A percentile compares a stretch with the other conserved stretches of the same genome.
Evolutionary conservation across 1,284 basidiomycete genomes (phyloP).

Genomic region (Leccinum ponderosum): DNA sequence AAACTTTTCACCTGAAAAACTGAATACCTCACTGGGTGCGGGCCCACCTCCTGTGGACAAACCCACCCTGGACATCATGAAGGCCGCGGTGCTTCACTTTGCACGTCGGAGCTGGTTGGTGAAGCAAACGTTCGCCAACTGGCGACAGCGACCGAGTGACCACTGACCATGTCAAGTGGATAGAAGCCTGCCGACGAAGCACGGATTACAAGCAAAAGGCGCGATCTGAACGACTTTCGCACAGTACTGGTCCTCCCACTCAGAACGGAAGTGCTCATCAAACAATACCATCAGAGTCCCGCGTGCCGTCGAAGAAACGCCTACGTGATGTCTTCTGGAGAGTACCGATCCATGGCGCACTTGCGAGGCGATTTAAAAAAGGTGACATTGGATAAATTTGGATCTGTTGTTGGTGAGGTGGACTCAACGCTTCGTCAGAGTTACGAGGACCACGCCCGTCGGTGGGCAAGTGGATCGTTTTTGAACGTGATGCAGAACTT

Average conservation of each 20-base stretch:
- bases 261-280: conserved; percentile 3
- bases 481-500: conserved; percentile 46
- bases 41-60: conserved; percentile 11
- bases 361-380: conserved; percentile 63
- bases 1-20: neutral
- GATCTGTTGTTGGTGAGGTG: neutral
- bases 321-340: conserved; percentile 46
- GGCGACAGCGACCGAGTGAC: conserved; percentile 42
- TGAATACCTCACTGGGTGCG: conserved; percentile 1
- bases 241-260: conserved; percentile 17
- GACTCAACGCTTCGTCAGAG: conserved; percentile 47
- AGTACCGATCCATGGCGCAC: conserved; percentile 55
- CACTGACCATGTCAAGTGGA: conserved; percentile 43
- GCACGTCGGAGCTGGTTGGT: conserved; percentile 31
- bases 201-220: conserved; percentile 58
- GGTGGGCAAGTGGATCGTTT: conserved; percentile 73
- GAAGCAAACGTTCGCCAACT: conserved; percentile 33
- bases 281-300: conserved; percentile 21
- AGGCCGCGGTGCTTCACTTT: conserved; percentile 42
- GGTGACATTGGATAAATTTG: conserved; percentile 40
- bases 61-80: conserved; percentile 23
- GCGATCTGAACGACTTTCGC: conserved; percentile 40
- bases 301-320: conserved; percentile 47
- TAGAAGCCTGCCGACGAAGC: conserved; percentile 58
- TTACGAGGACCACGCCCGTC: conserved; percentile 61